Evolutionary conservation across 805 yeast genomes (phyloP).

Genomic region (Blastobotrys mokoenaii): DNA sequence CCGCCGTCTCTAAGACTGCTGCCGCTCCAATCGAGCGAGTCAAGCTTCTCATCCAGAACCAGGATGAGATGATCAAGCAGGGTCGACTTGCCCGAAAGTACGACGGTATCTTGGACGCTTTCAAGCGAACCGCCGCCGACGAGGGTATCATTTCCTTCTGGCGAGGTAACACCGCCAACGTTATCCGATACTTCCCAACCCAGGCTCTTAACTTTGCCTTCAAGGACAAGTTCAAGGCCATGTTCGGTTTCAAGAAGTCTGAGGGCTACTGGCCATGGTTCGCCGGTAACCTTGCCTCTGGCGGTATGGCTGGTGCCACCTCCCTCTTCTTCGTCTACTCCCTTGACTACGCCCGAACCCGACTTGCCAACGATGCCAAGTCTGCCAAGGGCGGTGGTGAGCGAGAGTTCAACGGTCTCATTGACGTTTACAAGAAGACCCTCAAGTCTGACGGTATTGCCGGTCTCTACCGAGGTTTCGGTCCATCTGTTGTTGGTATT

Average conservation of each 20-base stretch:
- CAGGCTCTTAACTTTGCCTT: slow-evolving; percentile 98
- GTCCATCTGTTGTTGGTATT: slow-evolving; percentile 96
- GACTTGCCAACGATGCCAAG: slow-evolving; percentile 98
- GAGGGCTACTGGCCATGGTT: slow-evolving; percentile 91
- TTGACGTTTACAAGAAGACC: slow-evolving; percentile 95
- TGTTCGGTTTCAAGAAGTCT: slow-evolving; percentile 96
- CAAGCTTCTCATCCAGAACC: slow-evolving; percentile 92
- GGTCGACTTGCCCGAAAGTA: slow-evolving; percentile 84
- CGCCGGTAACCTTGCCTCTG: slow-evolving; percentile 97
- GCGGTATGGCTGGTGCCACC: slow-evolving; percentile 98
- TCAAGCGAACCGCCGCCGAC: slow-evolving; percentile 86
- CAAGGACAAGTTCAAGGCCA: slow-evolving; percentile 92
- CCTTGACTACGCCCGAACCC: slow-evolving; percentile 96
- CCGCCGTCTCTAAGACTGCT: slow-evolving; percentile 96
- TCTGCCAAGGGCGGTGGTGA: slow-evolving; percentile 73
- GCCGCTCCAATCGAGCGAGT: slow-evolving; percentile 98
- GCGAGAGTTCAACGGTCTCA: slow-evolving; percentile 94
- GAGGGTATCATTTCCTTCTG: slow-evolving; percentile 93
- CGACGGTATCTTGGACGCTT: slow-evolving; percentile 88
- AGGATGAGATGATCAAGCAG: slow-evolving; percentile 96
- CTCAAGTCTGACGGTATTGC: slow-evolving; percentile 93
- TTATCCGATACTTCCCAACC: slow-evolving; percentile 98
- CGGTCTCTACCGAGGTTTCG: slow-evolving; percentile 99
- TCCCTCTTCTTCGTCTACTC: slow-evolving; percentile 91
- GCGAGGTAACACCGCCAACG: slow-evolving; percentile 99